Base-by-base conservation (phyloP, 2,329 filamentous ascomycete species). In the Ceratocystis alfenasii region DNA sequence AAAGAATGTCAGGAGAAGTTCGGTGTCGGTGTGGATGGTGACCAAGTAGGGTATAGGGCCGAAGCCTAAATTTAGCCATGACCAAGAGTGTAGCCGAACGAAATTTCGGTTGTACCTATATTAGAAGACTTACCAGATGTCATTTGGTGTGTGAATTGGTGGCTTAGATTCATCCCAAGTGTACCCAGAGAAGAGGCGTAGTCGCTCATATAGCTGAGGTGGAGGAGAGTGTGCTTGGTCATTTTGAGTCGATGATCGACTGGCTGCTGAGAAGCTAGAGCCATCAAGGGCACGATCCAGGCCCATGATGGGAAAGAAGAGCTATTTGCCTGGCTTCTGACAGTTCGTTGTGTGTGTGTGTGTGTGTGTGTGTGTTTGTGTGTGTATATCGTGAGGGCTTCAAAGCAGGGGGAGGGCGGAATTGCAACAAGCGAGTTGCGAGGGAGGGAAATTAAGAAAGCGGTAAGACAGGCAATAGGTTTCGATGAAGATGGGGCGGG, bases 121-220 rank as follows among this genome's bases (percentile, higher is more conserved):
- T 59, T n/a, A 6, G 50, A 30, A 36, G n/a, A 33, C 76, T 71
- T 78, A 85, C 90, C 92, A 97, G 78, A 92, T 91, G 74, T 95
- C 90, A 76, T 96, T 96, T 71, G 86, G 90, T 63, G 83, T 82
- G 72, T 86, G 84, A 66, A 81, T 78, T 10, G 83, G 83, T 30
- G 75, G 75, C 66, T 72, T 74, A 15, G 82, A 80, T 70, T 89
- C 87, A 74, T 91, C 87, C 88, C 88, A 92, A 5, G 82, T 84
- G 73, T 90, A 91, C 64, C 87, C 88, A 59, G 86, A 81, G 69
- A 92, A 80, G 73, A 89, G 87, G 69, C 83, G 81, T 70, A 92
- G 79, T 63, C 88, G 83, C 74, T 91, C 87, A 71, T 86, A 87
- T 64, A 92, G 81, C 71, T 86, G 83, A 70, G 81, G 78, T 55